Evolutionary conservation across 108 stramenopile genomes (phyloP), one percentile per base, ranked within the genome.

Genomic region (Epipyxis sp.): DNA sequence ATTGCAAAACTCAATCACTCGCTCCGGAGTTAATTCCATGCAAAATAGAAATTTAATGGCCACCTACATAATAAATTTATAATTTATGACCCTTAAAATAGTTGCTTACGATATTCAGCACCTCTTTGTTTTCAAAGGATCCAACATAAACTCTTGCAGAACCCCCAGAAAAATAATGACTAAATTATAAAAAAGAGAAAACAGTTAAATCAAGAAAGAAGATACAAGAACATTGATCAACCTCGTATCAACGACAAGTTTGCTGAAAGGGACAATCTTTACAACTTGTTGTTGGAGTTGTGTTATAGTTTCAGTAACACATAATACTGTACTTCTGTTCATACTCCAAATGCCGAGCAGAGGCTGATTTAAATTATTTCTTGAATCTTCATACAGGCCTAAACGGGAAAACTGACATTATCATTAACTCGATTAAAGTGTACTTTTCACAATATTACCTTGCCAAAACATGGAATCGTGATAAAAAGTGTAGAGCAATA

Each of bases 41-140:
- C 71, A 74, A 57, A 74, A 74, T 39, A 74, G 25, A 32, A 74
- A 54, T 42, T 74, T 74, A 35, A 74, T 57, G 3, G 71, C 71
- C 41, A 74, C 65, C 65, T 67, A 20, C n/a, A 20, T 42, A 43
- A 43, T 20, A 67, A 13, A 6, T 13, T 67, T 6, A 42, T 6
- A 20, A 42, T 67, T 13, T 6, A 39, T 43, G 42, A 67, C 13
- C 41, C 6, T 20, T 20, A 20, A 6, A 67, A 43, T 67, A 20
- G 41, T 20, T 6, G 20, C 46, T 6, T 13, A 50, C 13, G 46
- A 50, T 6, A 20, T 13, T 6, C 6, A 50, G 20, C 6, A 67
- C 71, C n/a, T 74, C 13, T 42, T 74, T 16, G 3, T 27, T 20
- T 6, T 57, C 42, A 74, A 13, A 57, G 10, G 3, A 42, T 6